Conservation (phyloP, 306 rosid genomes). For the Crotalaria pallida region DNA sequence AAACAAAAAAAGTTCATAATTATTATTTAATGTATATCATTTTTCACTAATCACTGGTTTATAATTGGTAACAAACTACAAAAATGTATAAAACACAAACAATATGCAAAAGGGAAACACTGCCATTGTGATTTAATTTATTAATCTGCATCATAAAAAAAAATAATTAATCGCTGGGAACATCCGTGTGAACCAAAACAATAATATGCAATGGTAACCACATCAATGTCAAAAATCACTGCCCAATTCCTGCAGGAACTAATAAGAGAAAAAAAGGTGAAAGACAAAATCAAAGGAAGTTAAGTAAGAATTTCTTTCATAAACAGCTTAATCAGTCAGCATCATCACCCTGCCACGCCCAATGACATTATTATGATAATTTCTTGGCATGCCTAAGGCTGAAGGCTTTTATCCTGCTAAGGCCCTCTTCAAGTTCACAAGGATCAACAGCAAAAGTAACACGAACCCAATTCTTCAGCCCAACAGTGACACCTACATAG, state of each 20-base stretch:
- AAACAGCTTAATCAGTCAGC: background rate
- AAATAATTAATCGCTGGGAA: background rate
- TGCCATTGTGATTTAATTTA: background rate
- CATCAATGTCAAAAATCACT: background rate
- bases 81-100: background rate
- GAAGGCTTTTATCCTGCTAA: conserved; percentile 38
- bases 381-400: conserved; percentile 29
- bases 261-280: too few species aligned
- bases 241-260: background rate
- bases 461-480: conserved; percentile 41
- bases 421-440: conserved; percentile 31
- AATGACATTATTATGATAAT: background rate
- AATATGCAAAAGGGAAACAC: background rate
- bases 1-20: too few species aligned
- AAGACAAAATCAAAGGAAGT: background rate
- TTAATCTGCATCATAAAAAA: background rate
- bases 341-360: background rate
- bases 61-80: background rate
- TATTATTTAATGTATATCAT: too few species aligned
- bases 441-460: conserved; percentile 29
- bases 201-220: background rate
- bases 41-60: conserved; percentile 39
- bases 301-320: background rate
- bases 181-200: background rate
- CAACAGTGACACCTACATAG: conserved; percentile 42